Evolutionary conservation across 345 rosid species (phyloP), one percentile per base, ranked within the genome.

Genomic region (Noccaea bulbosa): DNA sequence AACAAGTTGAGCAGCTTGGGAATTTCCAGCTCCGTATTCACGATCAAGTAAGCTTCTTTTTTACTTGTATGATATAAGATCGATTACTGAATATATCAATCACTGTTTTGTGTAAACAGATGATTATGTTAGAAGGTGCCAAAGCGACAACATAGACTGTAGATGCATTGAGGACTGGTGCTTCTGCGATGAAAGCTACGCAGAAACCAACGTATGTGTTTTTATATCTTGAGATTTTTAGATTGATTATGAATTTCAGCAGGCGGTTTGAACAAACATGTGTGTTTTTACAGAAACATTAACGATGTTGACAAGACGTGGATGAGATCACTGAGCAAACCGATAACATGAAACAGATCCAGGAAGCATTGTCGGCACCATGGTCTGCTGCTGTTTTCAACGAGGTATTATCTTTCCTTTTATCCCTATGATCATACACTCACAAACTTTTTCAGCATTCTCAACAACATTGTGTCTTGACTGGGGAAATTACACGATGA

Each of bases 281-380:
- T 32, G 35, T 71, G 38, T 69, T 71, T 71, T 54, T 69, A 44
- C 90, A 86, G 97, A 55, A 91, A 89, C 76, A 89, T 93, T 52
- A 90, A 93, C 70, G 95, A 91, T 80, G 93, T 91, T 46, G 95
- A 93, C 80, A 91, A 88, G 83, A 87, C 92, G 85, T 85, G 96
- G 97, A 93, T 61, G 94, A 84, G 81, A 93, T 89, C 78, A 89
- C 85, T 60, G 98, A 91, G 72, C 97, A 91, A 73, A 85, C 92
- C 0, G 97, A 93, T 68, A 91, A 83, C 80, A 89, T 93, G 98
- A 91, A 89, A 80, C 98, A 83, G 78, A 84, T 93, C 57, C 96
- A 91, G 56, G 98, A 89, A 69, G 97, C 94, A 53, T 77, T 93
- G 76, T 84, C 98, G 7, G 56, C 87, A 40, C 97, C 98, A 7